These are phyloP conservation scores for Saccharata proteae DNA, from an alignment of 2,329 filamentous ascomycete genomes.

Conservation along the genomic window DNA sequence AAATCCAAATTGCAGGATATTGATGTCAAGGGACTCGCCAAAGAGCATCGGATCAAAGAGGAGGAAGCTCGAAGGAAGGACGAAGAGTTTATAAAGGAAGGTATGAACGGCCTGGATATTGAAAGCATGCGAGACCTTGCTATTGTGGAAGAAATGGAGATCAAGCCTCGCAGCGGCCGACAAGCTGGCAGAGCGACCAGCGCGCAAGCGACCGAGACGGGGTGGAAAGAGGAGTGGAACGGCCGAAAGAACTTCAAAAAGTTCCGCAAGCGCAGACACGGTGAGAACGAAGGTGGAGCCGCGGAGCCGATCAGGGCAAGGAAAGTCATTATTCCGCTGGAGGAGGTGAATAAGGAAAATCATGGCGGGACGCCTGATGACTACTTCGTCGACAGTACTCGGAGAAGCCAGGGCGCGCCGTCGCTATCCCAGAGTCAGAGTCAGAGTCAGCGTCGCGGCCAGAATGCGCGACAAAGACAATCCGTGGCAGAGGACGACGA, in stretches of 20 bases:
- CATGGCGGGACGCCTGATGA: no score
- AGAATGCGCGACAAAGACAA: neutral
- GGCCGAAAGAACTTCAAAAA: conserved; percentile 93
- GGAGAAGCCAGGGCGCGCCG: neutral
- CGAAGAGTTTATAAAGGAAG: conserved; percentile 47
- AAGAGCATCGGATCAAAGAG: conserved; percentile 39
- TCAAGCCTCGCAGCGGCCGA: conserved; percentile 33
- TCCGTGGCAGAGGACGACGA: no score
- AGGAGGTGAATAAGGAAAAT: conserved; percentile 59
- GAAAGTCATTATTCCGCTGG: conserved; percentile 56
- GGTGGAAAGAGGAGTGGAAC: conserved; percentile 83
- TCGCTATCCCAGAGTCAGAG: neutral
- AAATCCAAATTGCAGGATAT: conserved; percentile 44
- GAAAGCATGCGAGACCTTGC: conserved; percentile 61
- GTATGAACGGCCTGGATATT: conserved; percentile 55
- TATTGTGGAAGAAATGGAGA: conserved; percentile 63
- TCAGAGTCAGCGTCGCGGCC: neutral
- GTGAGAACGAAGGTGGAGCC: conserved; percentile 20
- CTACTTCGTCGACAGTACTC: no score
- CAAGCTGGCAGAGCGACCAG: conserved; percentile 18
- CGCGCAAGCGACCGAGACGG: no score
- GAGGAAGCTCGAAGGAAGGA: conserved; percentile 44
- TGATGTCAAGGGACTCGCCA: conserved; percentile 55
- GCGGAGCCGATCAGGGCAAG: conserved; percentile 31
- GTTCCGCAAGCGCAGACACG: conserved; percentile 50